These are phyloP conservation scores for Scheffersomyces coipomensis DNA, from an alignment of 805 yeast genomes.

Conservation along the genomic window DNA sequence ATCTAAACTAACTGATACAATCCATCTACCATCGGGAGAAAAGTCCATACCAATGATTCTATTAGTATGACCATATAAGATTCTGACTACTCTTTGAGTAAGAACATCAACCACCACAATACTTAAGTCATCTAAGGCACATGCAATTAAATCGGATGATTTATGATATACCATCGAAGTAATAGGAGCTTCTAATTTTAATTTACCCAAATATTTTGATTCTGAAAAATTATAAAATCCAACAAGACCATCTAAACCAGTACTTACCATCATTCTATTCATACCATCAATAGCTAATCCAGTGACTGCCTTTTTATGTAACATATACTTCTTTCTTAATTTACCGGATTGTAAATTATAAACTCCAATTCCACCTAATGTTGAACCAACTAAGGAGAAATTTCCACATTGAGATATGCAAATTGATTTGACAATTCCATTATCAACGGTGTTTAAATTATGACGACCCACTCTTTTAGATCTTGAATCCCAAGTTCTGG, in stretches of 20 bases:
- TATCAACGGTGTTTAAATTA: conserved; percentile 71
- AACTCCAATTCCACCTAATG: conserved; percentile 78
- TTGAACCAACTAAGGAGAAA: conserved; percentile 88
- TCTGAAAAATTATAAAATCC: conserved; percentile 84
- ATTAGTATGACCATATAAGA: conserved; percentile 84
- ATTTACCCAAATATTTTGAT: conserved; percentile 62
- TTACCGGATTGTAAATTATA: conserved; percentile 93
- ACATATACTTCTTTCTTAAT: conserved; percentile 62
- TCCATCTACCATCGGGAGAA: conserved; percentile 95
- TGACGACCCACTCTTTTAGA: conserved; percentile 78
- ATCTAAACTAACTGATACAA: conserved; percentile 79
- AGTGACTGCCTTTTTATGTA: conserved; percentile 79
- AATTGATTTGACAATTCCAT: conserved; percentile 70
- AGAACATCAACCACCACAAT: conserved; percentile 79
- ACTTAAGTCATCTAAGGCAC: conserved; percentile 82
- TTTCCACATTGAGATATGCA: conserved; percentile 92
- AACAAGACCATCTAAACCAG: conserved; percentile 85
- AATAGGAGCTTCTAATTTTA: conserved; percentile 73
- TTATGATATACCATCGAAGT: conserved; percentile 76
- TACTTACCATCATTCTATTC: conserved; percentile 83
- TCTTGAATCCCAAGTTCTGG: conserved; percentile 87
- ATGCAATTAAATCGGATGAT: conserved; percentile 79
- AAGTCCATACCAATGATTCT: conserved; percentile 86
- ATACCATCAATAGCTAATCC: conserved; percentile 88
- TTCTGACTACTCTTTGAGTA: conserved; percentile 82